Conservation (phyloP, 1,139 yeast genomes). For the Geotrichum histeridarum region DNA sequence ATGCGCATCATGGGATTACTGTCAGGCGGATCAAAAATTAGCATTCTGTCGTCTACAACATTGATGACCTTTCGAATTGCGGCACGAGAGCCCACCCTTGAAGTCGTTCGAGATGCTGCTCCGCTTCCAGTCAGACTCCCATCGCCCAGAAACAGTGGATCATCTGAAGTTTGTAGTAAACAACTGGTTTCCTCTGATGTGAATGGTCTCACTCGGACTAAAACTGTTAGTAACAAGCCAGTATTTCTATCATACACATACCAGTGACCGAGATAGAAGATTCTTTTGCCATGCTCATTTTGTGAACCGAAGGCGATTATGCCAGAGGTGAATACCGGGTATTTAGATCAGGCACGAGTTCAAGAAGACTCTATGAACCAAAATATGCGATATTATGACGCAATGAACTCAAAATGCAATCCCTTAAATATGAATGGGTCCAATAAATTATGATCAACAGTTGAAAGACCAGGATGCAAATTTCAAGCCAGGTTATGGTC, state of each 20-base stretch:
- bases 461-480: too few species aligned
- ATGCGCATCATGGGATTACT: slow-evolving; percentile 34
- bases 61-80: slow-evolving; percentile 62
- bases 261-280: slow-evolving; percentile 76
- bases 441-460: too few species aligned
- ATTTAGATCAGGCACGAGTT: too few species aligned
- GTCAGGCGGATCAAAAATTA: slow-evolving; percentile 80
- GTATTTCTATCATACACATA: slow-evolving; percentile 10
- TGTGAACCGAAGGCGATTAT: background rate
- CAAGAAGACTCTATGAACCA: too few species aligned
- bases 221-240: slow-evolving; percentile 46
- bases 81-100: slow-evolving; percentile 45
- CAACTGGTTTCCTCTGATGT: slow-evolving; percentile 52
- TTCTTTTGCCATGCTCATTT: background rate
- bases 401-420: too few species aligned
- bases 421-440: too few species aligned
- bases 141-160: slow-evolving; percentile 50
- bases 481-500: too few species aligned
- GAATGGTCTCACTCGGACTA: slow-evolving; percentile 72
- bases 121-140: slow-evolving; percentile 42
- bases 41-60: slow-evolving; percentile 83
- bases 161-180: slow-evolving; percentile 32
- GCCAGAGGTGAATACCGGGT: too few species aligned
- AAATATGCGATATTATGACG: too few species aligned
- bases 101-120: slow-evolving; percentile 79